Base-by-base conservation (phyloP, 2,329 filamentous ascomycete genomes). In the Colletotrichum abscissum region DNA sequence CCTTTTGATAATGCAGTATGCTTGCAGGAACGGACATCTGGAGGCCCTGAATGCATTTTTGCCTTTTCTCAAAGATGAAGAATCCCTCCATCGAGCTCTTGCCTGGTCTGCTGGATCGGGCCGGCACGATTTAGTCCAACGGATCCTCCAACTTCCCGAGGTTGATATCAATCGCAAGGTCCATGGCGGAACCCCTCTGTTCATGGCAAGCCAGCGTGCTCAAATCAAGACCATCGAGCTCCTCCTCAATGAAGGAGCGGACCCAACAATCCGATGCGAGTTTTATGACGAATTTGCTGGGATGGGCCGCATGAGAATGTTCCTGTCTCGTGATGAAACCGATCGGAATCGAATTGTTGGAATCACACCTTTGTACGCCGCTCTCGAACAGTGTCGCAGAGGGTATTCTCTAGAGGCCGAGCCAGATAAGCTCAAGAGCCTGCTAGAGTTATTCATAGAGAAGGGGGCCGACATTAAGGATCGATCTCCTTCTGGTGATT, bases 111-210 rank as follows among this genome's bases (percentile, higher is more conserved):
- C 77, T 2, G 54, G 49, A 2, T 22, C 6, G 1, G 75, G 76
- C 7, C 72, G 69, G 16, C 12, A 75, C 2, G 75, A 77, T 5
- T 69, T 81, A 16, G 77, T 82, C 3, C 72, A 74, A 6, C 67
- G 76, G 9, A 72, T 84, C 19, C 75, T 83, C 6, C 68, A 78
- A 30, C 72, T 81, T 65, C 78, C 82, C 5, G 77, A 77, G 5
- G 72, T 82, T 6, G 75, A 84, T 60, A 73, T 81, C 12, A 82
- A 84, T 35, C 74, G 75, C 22, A 78, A 65, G 14, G 57, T 78
- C 1, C 22, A 30, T 0, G 75, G 76, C 1, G 49, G 78, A 5
- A 80, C 78, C 1, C 62, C 77, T 0, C 63, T 72, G 2, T 64
- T 58, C 22, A n/a, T n/a, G 16, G 67, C 67, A 19, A 59, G 62